Conservation (phyloP, 202 grass and related monocot genomes). For the Dendrocalamus latiflorus region DNA sequence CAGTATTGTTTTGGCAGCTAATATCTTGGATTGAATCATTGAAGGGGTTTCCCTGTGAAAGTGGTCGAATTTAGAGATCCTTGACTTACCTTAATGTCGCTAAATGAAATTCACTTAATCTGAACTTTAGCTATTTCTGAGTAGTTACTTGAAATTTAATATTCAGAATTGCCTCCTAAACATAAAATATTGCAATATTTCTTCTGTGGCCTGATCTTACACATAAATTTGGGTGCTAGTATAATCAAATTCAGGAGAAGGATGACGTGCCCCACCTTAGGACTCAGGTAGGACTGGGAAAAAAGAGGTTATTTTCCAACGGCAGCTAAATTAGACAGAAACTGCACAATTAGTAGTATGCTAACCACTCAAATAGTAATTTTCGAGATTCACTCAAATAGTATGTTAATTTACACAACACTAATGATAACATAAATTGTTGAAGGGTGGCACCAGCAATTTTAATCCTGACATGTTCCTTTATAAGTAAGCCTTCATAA, state of each 20-base stretch:
- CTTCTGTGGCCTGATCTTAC: neutral
- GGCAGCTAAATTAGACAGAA: neutral
- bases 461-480: neutral
- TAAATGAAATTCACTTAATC: neutral
- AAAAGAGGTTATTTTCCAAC: neutral
- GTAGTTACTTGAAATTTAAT: neutral
- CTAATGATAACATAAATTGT: neutral
- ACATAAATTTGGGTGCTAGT: neutral
- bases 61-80: neutral
- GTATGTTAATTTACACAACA: neutral
- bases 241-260: neutral
- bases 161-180: neutral
- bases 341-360: neutral
- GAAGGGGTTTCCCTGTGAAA: neutral
- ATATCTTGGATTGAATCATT: neutral
- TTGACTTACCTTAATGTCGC: neutral
- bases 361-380: neutral
- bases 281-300: neutral
- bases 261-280: neutral
- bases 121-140: neutral
- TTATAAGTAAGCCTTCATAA: neutral
- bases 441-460: neutral
- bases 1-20: neutral
- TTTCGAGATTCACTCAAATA: neutral
- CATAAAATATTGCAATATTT: neutral